These are phyloP conservation scores for Pseudogymnoascus sp. DNA, from an alignment of 2,329 filamentous ascomycete species.

Conservation along the genomic window DNA sequence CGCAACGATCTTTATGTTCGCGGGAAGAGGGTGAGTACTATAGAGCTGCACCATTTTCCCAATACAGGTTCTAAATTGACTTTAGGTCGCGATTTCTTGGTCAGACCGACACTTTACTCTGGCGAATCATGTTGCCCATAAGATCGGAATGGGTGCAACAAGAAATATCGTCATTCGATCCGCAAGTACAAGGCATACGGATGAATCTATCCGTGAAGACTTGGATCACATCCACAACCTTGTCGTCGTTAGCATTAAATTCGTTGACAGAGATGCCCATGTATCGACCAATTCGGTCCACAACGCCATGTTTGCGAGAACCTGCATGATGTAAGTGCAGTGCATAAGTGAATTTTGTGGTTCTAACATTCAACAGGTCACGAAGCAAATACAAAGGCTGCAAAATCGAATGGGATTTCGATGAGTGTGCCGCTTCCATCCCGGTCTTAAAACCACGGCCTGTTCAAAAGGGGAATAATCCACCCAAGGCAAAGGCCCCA, in stretches of 20 bases:
- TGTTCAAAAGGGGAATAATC: constrained; percentile 21
- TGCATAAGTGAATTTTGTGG: constrained; percentile 11
- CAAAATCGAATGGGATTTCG: constrained; percentile 60
- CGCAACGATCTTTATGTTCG: constrained; percentile 60
- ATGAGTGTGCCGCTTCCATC: constrained; percentile 54
- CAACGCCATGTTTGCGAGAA: constrained; percentile 65
- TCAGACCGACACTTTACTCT: constrained; percentile 61
- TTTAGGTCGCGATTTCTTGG: constrained; percentile 61
- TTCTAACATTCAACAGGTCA: constrained; percentile 23
- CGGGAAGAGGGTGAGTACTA: constrained; percentile 50
- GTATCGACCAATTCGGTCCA: constrained; percentile 71
- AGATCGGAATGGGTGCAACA: constrained; percentile 57
- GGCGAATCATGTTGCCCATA: constrained; percentile 52
- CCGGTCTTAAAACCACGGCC: constrained; percentile 16
- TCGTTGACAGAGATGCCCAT: constrained; percentile 50
- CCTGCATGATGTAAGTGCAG: constrained; percentile 60
- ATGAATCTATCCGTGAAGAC: constrained; percentile 57
- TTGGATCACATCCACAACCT: constrained; percentile 78
- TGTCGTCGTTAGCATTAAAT: constrained; percentile 56
- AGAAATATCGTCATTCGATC: constrained; percentile 65
- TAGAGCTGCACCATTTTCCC: background rate
- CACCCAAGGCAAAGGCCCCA: constrained; percentile 31
- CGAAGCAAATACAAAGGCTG: constrained; percentile 58
- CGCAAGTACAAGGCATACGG: constrained; percentile 50
- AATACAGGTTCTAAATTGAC: background rate